These are phyloP conservation scores for Lachnellula arida DNA, from an alignment of 2,329 filamentous ascomycete genomes.

Conservation along the genomic window DNA sequence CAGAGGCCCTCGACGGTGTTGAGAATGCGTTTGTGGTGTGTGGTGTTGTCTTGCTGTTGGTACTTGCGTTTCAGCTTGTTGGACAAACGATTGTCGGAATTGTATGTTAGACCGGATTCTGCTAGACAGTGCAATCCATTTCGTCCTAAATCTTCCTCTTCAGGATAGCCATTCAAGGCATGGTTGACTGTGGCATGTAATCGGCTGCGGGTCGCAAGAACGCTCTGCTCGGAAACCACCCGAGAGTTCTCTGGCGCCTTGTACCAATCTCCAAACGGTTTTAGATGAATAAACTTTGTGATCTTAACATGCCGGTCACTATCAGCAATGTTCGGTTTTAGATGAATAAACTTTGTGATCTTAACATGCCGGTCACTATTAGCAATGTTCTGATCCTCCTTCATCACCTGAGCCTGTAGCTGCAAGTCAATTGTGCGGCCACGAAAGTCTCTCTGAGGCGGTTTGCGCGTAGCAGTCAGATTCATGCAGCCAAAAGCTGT, in stretches of 20 bases:
- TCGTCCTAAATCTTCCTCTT: background rate
- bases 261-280: background rate
- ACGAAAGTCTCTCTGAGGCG: background rate
- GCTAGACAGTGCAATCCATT: slow-evolving; percentile 6
- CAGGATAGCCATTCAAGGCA: background rate
- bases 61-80: background rate
- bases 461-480: background rate
- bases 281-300: background rate
- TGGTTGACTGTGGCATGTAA: background rate
- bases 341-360: background rate
- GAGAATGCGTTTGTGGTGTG: background rate
- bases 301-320: background rate
- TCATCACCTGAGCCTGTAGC: background rate
- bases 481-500: background rate
- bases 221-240: background rate
- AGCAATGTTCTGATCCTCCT: background rate
- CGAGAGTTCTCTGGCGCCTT: background rate
- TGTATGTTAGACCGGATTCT: background rate
- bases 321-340: background rate
- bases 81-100: background rate
- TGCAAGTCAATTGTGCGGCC: background rate
- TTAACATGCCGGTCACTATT: background rate
- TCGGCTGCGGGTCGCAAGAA: background rate
- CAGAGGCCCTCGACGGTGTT: background rate
- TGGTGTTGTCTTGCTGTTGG: background rate